Evolutionary conservation across 768 basidiomycete genomes (phyloP).

Genomic region (Naganishia vishniacii): DNA sequence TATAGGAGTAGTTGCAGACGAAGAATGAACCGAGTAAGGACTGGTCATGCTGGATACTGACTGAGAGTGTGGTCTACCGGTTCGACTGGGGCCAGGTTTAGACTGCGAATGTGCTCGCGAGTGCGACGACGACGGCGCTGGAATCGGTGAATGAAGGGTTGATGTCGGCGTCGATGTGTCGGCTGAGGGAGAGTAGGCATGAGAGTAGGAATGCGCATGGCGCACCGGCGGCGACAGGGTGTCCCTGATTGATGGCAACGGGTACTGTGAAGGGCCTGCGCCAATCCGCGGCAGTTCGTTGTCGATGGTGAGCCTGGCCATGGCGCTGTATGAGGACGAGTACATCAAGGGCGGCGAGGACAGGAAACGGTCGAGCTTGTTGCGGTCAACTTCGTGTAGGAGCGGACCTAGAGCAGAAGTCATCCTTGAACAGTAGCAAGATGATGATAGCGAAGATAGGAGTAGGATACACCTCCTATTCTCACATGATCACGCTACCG

Average conservation of each 20-base stretch:
- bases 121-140: too few species aligned
- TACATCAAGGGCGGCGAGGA: not conserved
- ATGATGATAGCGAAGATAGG: not conserved
- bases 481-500: not conserved
- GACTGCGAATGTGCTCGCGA: slow-evolving; percentile 12
- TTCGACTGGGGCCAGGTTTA: slow-evolving; percentile 15
- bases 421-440: not conserved
- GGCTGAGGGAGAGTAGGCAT: not conserved
- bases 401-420: too few species aligned
- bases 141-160: slow-evolving; percentile 4
- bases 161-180: not conserved
- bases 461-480: slow-evolving; percentile 10
- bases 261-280: not conserved
- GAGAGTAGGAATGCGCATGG: not conserved
- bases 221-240: not conserved
- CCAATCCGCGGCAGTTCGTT: not conserved
- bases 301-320: slow-evolving; percentile 21
- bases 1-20: not conserved
- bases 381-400: too few species aligned
- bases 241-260: not conserved
- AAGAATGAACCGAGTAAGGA: slow-evolving; percentile 4
- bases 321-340: slow-evolving; percentile 19
- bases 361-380: too few species aligned
- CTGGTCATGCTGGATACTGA: slow-evolving; percentile 25
- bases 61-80: slow-evolving; percentile 20